Evolutionary conservation across 768 basidiomycete species (phyloP).

Genomic region (Termitomyces sp.): DNA sequence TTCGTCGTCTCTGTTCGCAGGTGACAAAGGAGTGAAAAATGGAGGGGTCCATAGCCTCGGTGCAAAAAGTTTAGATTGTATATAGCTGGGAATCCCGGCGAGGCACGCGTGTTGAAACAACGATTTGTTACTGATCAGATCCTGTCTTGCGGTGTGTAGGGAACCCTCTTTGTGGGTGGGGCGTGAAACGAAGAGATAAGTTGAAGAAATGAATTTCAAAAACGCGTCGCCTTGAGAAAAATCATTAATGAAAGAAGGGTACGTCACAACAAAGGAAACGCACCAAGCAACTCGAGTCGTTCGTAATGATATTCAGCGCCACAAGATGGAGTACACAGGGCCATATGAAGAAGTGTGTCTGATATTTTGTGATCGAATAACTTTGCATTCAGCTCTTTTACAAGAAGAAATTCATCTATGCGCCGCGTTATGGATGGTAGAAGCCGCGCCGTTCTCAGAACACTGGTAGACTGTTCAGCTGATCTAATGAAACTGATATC

Average conservation of each 20-base stretch:
- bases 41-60: constrained; percentile 67
- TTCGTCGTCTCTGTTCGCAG: constrained; percentile 6
- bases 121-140: constrained; percentile 73
- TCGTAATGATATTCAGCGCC: constrained; percentile 78
- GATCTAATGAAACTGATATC: not conserved
- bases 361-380: constrained; percentile 63
- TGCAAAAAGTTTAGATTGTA: constrained; percentile 71
- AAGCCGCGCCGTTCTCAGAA: constrained; percentile 63
- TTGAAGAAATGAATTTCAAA: constrained; percentile 74
- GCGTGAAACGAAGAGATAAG: constrained; percentile 71
- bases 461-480: constrained; percentile 36
- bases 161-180: constrained; percentile 65
- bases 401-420: constrained; percentile 72
- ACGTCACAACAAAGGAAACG: constrained; percentile 14
- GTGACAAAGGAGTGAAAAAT: constrained; percentile 25
- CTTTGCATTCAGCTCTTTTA: constrained; percentile 74
- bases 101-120: constrained; percentile 54
- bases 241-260: constrained; percentile 6
- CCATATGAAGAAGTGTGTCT: constrained; percentile 60
- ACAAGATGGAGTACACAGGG: constrained; percentile 70
- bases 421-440: constrained; percentile 73
- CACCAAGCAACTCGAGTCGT: constrained; percentile 80
- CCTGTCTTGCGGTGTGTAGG: constrained; percentile 64
- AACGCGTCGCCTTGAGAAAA: constrained; percentile 72
- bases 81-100: constrained; percentile 66